A percentile compares a stretch with the other conserved stretches of the same genome.
These are phyloP conservation scores for Trichoderma cornu-damae DNA, from an alignment of 2,329 filamentous ascomycete species.

Conservation along the genomic window DNA sequence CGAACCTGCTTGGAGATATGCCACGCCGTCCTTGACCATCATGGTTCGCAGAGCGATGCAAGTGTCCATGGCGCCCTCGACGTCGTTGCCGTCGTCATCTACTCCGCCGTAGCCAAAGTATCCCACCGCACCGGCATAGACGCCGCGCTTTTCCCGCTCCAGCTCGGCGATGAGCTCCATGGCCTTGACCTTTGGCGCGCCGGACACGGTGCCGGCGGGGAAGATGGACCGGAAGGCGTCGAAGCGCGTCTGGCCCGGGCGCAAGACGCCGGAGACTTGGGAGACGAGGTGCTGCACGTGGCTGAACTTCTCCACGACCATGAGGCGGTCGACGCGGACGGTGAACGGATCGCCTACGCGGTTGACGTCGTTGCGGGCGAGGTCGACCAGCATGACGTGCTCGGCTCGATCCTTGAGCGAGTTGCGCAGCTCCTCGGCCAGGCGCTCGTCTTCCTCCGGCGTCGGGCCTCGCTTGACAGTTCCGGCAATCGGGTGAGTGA, in stretches of 20 bases:
- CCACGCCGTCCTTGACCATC: slow-evolving; percentile 84
- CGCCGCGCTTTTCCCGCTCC: slow-evolving; percentile 86
- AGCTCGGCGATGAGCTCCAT: slow-evolving; percentile 97
- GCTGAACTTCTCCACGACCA: slow-evolving; percentile 91
- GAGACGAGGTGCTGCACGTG: slow-evolving; percentile 97
- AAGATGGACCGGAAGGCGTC: slow-evolving; percentile 96
- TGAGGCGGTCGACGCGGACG: slow-evolving; percentile 85
- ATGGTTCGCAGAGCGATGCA: slow-evolving; percentile 81
- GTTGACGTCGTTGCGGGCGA: slow-evolving; percentile 95
- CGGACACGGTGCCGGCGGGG: slow-evolving; percentile 91
- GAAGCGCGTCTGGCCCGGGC: slow-evolving; percentile 79
- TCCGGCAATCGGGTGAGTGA: slow-evolving; percentile 95
- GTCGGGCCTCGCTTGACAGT: slow-evolving; percentile 85
- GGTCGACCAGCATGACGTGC: slow-evolving; percentile 71
- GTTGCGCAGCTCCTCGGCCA: slow-evolving; percentile 70
- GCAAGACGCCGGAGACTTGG: slow-evolving; percentile 86
- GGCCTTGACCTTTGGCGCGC: slow-evolving; percentile 89
- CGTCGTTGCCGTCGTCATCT: slow-evolving; percentile 54
- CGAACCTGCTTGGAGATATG: slow-evolving; percentile 76
- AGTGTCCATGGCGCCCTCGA: slow-evolving; percentile 88
- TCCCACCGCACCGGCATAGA: slow-evolving; percentile 93
- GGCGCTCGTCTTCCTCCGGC: slow-evolving; percentile 70
- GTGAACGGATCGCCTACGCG: slow-evolving; percentile 86
- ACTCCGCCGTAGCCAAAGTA: slow-evolving; percentile 88
- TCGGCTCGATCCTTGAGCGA: slow-evolving; percentile 65